Evolutionary conservation across 108 stramenopile species (phyloP).

Genomic region (Hondaea fermentalgiana): DNA sequence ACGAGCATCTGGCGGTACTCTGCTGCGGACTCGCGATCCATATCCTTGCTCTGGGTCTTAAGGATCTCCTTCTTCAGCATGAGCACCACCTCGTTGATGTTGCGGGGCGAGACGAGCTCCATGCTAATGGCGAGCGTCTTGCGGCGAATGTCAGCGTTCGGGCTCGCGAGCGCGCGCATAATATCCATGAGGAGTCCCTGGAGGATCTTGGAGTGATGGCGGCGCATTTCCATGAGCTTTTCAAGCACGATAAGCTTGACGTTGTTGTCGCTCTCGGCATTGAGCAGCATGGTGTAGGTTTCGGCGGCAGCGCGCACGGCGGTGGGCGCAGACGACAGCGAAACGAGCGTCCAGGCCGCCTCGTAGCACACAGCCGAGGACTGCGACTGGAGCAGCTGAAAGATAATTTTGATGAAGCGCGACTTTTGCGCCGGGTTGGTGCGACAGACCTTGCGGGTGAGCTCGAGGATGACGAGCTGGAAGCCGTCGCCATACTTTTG

Average conservation of each 20-base stretch:
- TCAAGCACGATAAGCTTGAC: slow-evolving; percentile 96
- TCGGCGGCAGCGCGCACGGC: slow-evolving; percentile 92
- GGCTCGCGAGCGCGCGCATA: slow-evolving; percentile 79
- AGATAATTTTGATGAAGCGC: slow-evolving; percentile 87
- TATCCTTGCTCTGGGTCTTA: slow-evolving; percentile 69
- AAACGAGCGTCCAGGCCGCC: slow-evolving; percentile 96
- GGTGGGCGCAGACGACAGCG: slow-evolving; percentile 89
- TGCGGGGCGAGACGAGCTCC: slow-evolving; percentile 79
- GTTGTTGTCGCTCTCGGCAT: slow-evolving; percentile 93
- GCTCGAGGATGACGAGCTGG: slow-evolving; percentile 85
- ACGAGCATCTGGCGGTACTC: slow-evolving; percentile 87
- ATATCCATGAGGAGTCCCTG: slow-evolving; percentile 96
- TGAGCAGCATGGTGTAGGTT: slow-evolving; percentile 90
- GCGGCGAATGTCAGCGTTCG: slow-evolving; percentile 91
- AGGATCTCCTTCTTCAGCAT: slow-evolving; percentile 89
- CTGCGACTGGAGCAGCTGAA: slow-evolving; percentile 76
- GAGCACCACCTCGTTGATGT: slow-evolving; percentile 87
- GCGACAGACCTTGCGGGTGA: slow-evolving; percentile 87
- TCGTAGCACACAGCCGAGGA: slow-evolving; percentile 93
- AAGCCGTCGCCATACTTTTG: slow-evolving; percentile 86
- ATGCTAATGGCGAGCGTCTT: slow-evolving; percentile 89
- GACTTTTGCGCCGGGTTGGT: slow-evolving; percentile 93
- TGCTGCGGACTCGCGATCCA: slow-evolving; percentile 62
- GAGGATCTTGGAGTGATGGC: slow-evolving; percentile 85
- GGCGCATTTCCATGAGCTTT: slow-evolving; percentile 70